Evolutionary conservation across 2,329 filamentous ascomycete genomes (phyloP).

Genomic region (Pseudocercospora fuligena): DNA sequence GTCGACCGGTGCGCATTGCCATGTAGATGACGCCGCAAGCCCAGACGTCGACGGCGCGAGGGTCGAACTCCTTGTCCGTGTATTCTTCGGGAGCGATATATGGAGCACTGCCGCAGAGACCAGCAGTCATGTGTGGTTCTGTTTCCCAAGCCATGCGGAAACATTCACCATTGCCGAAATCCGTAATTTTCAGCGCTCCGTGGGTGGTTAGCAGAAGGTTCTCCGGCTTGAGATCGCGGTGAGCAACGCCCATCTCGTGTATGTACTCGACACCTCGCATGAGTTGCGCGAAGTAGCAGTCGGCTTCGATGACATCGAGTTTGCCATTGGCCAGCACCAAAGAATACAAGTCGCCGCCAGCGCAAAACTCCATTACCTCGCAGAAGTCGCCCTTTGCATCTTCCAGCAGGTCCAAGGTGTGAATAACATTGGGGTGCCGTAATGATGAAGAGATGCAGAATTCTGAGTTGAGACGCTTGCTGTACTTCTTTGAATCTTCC

Average conservation of each 20-base stretch:
- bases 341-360: slow-evolving; percentile 93
- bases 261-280: slow-evolving; percentile 99
- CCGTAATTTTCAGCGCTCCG: slow-evolving; percentile 93
- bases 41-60: slow-evolving; percentile 97
- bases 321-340: slow-evolving; percentile 89
- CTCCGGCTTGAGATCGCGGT: slow-evolving; percentile 95
- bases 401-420: slow-evolving; percentile 92
- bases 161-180: slow-evolving; percentile 98
- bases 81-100: slow-evolving; percentile 99
- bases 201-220: slow-evolving; percentile 92
- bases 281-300: slow-evolving; percentile 98
- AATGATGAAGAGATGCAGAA: slow-evolving; percentile 98
- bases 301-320: slow-evolving; percentile 87
- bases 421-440: slow-evolving; percentile 96
- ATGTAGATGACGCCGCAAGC: slow-evolving; percentile 99
- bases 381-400: slow-evolving; percentile 97
- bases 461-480: slow-evolving; percentile 94
- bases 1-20: slow-evolving; percentile 96
- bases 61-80: slow-evolving; percentile 92
- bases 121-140: slow-evolving; percentile 96
- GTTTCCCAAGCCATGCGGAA: slow-evolving; percentile 99
- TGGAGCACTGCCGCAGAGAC: slow-evolving; percentile 92
- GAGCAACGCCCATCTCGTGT: slow-evolving; percentile 98
- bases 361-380: slow-evolving; percentile 99
- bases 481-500: slow-evolving; percentile 96